Evolutionary conservation across 345 rosid species (phyloP), one percentile per base, ranked within the genome.

Genomic region (Gossypium longicalyx): DNA sequence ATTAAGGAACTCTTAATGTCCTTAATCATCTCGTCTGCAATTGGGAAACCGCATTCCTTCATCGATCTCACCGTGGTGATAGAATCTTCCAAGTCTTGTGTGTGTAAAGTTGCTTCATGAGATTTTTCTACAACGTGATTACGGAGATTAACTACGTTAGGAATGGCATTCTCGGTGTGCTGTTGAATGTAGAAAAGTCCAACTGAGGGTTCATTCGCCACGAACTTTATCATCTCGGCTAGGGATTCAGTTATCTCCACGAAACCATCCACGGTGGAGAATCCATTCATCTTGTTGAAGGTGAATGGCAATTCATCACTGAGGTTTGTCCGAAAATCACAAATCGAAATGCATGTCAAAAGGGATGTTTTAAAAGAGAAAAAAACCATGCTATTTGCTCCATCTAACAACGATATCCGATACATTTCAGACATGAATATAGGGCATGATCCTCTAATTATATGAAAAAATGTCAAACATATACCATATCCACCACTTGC

Each of bases 141-240:
- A 80, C 76, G 88, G 77, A 93, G 89, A 68, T 62, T 81, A 59
- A 87, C 67, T 5, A 91, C 86, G 19, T 93, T 96, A 0, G 97
- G 97, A 69, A 87, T 80, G 27, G 97, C 95, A 71, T 86, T 91
- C 67, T 84, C 92, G 6, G 87, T 78, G 62, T 96, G 99, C 77
- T 93, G 93, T 77, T 93, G 99, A 65, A 91, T 83, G 85, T 90
- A 96, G 83, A 85, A 91, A 71, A 93, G 97, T 47, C 98, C 98
- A 12, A 90, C 95, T 0, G 99, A 91, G 57, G 99, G 98, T 80
- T 96, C 97, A 67, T 96, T 96, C 11, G 97, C 97, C 73, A 89
- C 85, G 52, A 91, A 87, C 86, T 91, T 91, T 9, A 91, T 93
- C 99, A 93, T 93, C 84, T 93, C 98, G 1, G 91, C 92, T 81